phyloP scores from a whole-genome alignment of 148 eudicot genomes.

The Amaranthus cruentus region DNA sequence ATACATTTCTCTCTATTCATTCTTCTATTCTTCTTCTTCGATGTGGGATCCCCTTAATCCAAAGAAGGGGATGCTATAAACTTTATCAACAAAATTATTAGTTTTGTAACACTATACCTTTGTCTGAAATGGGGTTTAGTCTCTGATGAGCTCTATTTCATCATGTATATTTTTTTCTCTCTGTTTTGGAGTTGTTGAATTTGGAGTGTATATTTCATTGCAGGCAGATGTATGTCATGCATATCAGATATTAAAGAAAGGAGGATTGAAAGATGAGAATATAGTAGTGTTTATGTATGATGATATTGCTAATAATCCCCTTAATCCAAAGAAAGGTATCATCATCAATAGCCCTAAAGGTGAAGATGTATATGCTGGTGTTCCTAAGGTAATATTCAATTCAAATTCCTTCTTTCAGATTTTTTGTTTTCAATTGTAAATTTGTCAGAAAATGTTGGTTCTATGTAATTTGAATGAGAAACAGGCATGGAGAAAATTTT shows the following conservation, averaged over 20 bases:
- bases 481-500: too few relatives aligned
- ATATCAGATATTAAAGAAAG: conserved; percentile 61
- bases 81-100: too few relatives aligned
- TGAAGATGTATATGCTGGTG: conserved; percentile 42
- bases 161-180: too few relatives aligned
- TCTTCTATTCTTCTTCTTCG: not conserved
- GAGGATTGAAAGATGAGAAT: conserved; percentile 74
- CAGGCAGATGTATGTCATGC: conserved; percentile 85
- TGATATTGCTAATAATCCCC: conserved; percentile 63
- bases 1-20: not conserved
- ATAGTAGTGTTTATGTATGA: conserved; percentile 66
- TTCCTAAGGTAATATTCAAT: conserved; percentile 36
- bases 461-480: not conserved
- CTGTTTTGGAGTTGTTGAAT: not conserved
- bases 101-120: too few relatives aligned
- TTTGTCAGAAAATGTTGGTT: too few relatives aligned
- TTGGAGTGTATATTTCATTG: not conserved
- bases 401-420: not conserved
- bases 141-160: too few relatives aligned
- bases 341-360: conserved; percentile 72
- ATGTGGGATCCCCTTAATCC: not conserved
- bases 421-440: not conserved
- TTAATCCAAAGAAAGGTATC: conserved; percentile 75
- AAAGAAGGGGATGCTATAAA: too few relatives aligned
- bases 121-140: too few relatives aligned